A percentile compares a stretch with the other conserved stretches of the same genome.
Evolutionary conservation across 2,329 filamentous ascomycete genomes (phyloP).

Genomic region (Pseudogymnoascus sp.): DNA sequence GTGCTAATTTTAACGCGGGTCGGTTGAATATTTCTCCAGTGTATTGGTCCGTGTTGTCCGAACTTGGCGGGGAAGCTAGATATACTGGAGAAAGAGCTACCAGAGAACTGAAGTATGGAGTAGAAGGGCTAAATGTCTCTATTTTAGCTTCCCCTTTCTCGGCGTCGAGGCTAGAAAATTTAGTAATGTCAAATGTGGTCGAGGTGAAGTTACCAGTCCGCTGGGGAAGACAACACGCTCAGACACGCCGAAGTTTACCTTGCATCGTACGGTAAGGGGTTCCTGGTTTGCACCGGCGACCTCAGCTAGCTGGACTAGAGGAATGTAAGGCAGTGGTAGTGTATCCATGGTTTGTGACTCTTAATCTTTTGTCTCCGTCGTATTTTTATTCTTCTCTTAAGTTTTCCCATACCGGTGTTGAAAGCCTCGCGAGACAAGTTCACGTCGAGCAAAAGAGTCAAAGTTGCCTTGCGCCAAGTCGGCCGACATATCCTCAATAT

Average conservation of each 20-base stretch:
- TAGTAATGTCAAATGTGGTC: not conserved
- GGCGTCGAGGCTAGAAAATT: not conserved
- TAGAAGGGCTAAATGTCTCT: not conserved
- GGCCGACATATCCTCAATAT: not conserved
- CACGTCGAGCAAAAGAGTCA: not conserved
- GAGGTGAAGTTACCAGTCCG: not conserved
- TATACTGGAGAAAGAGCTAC: not conserved
- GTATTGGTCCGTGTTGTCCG: not conserved
- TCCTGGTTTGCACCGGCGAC: not conserved
- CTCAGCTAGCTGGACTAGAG: not conserved
- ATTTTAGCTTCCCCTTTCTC: not conserved
- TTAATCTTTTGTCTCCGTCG: not conserved
- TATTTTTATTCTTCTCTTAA: not conserved
- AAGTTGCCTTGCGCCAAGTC: slow-evolving; percentile 3
- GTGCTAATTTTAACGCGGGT: not conserved
- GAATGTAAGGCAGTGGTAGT: not conserved
- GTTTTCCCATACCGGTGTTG: not conserved
- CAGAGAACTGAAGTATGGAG: not conserved
- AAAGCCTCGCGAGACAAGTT: not conserved
- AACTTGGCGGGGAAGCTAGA: not conserved
- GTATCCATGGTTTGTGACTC: not conserved
- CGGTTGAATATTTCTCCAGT: not conserved
- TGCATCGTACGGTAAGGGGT: slow-evolving; percentile 1
- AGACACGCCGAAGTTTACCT: not conserved
- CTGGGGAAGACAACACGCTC: not conserved